A percentile compares a stretch with the other conserved stretches of the same genome.
Evolutionary conservation across 768 basidiomycete species (phyloP).

Genomic region (Pisolithus marmoratus): DNA sequence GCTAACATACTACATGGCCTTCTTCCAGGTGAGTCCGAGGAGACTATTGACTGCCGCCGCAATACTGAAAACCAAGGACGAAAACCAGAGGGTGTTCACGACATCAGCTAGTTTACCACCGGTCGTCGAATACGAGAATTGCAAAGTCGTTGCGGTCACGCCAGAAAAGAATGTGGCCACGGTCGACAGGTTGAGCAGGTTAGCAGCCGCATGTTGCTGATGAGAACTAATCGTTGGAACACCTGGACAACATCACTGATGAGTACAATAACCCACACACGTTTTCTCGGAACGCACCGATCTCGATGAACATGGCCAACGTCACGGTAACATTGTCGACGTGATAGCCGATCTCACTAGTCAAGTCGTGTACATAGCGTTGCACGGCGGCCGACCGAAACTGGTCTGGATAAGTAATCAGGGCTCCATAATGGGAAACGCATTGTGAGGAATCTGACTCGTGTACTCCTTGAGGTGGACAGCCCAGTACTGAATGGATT

Average conservation of each 20-base stretch:
- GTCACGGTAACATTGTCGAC: conserved; percentile 46
- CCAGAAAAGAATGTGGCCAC: conserved; percentile 54
- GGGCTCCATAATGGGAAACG: conserved; percentile 1
- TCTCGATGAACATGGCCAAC: conserved; percentile 48
- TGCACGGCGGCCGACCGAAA: conserved; percentile 49
- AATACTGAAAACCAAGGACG: conserved; percentile 49
- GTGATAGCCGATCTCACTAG: conserved; percentile 48
- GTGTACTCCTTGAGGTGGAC: conserved; percentile 44
- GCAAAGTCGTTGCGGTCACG: conserved; percentile 46
- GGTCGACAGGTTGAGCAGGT: conserved; percentile 45
- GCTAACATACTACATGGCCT: conserved; percentile 48
- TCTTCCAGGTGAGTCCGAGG: conserved; percentile 49
- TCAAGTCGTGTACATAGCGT: conserved; percentile 48
- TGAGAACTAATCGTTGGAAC: conserved; percentile 52
- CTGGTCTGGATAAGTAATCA: conserved; percentile 31
- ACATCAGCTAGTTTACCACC: conserved; percentile 33
- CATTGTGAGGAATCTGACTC: conserved; percentile 22
- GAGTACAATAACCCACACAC: conserved; percentile 15
- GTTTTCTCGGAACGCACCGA: conserved; percentile 34
- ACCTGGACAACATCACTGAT: conserved; percentile 30
- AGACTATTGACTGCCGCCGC: conserved; percentile 49
- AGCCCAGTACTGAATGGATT: conserved; percentile 42
- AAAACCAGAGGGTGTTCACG: conserved; percentile 52
- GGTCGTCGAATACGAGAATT: conserved; percentile 37
- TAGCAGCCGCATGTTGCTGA: conserved; percentile 45